Evolutionary conservation across 306 rosid genomes (phyloP).

Genomic region (Citrullus mucosospermus): DNA sequence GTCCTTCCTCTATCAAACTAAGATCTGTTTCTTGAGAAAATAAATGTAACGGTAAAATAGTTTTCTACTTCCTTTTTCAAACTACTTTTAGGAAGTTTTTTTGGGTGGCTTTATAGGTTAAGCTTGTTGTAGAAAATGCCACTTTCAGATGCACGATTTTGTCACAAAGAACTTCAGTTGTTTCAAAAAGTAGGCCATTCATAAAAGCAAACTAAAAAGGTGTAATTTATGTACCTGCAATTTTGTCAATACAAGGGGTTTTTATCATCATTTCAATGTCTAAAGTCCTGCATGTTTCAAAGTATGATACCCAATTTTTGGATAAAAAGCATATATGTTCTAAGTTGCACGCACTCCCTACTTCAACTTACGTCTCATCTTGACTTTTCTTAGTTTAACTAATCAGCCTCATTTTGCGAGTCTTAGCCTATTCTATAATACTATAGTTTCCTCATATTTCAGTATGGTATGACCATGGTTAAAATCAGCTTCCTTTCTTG

Average conservation of each 20-base stretch:
- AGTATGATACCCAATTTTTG: background rate
- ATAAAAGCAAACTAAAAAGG: background rate
- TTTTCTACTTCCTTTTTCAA: background rate
- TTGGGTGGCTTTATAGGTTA: background rate
- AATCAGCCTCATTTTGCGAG: background rate
- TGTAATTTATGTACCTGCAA: background rate
- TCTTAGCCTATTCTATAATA: background rate
- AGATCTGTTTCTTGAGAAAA: background rate
- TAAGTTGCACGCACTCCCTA: background rate
- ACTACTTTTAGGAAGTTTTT: background rate
- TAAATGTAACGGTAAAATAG: background rate
- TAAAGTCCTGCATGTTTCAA: background rate
- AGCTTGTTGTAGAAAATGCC: background rate
- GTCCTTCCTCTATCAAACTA: background rate
- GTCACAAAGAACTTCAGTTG: background rate
- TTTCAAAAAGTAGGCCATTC: background rate
- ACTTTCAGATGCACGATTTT: background rate
- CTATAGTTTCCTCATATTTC: background rate
- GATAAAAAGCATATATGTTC: background rate
- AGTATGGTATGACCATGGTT: background rate
- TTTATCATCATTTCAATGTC: background rate
- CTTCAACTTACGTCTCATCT: background rate
- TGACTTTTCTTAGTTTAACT: background rate
- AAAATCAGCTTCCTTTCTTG: background rate
- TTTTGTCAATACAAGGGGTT: background rate